Base-by-base conservation (phyloP, 2,329 filamentous ascomycete species). In the Talaromyces sp. region DNA sequence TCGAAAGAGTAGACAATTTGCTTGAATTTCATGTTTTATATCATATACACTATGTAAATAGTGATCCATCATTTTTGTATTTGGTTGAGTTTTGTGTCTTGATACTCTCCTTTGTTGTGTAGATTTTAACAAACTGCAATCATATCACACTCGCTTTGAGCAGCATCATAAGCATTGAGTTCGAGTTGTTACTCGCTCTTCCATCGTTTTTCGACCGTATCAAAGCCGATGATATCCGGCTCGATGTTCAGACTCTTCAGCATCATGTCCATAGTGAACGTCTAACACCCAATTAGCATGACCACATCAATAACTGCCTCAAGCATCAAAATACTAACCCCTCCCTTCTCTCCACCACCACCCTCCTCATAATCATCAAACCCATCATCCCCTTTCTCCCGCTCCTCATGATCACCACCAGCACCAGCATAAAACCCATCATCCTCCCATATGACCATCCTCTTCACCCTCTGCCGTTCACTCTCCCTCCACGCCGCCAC, bases 181-280 rank as follows among this genome's bases (percentile, higher is more conserved):
- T 31, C 49, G 19, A 29, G 34, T 29, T 7, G 5, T 25, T n/a
- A n/a, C 58, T 69, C 29, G 8, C n/a, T 72, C 60, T 82, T 76
- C 88, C 88, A 91, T 72, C 80, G 79, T 72, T 89, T 85, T 62
- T 78, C 74, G 13, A 79, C 74, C 65, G 82, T 81, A 74, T 89
- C 86, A 73, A 85, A 90, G 5, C 88, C 88, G 68, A 91, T 88
- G n/a, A 85, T 72, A 58, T 82, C 78, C 4, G 86, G 75, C 64
- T 89, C 86, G 65, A 91, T 84, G 70, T 89, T 88, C 66, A 91
- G 77, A 34, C 83, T 86, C 69, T 83, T 84, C 17, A 91, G 80
- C 88, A 91, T 90, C 83, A 86, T 86, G 58, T 85, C 86, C 84
- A 91, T 89, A 13, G 87, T 89, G 71, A 90, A 90, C 13, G 83